Evolutionary conservation across 192 early-diverging fungal genomes (phyloP), one percentile per base, ranked within the genome.

Genomic region (Coemansia erecta): DNA sequence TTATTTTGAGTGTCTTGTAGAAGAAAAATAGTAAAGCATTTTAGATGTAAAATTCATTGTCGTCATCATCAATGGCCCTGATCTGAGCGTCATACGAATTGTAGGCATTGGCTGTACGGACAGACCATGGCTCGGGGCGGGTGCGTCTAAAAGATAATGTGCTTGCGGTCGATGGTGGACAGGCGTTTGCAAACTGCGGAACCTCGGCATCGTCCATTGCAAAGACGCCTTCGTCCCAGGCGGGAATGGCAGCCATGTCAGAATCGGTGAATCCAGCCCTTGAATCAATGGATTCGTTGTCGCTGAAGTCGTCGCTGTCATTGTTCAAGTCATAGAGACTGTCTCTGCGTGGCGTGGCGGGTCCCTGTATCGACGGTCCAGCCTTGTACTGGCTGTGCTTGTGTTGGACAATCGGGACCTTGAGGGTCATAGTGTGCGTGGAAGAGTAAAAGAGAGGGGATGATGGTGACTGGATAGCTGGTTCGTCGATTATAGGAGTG

Each of bases 41-140:
- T 50, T 19, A 40, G 18, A 59, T 33, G 54, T 70, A 77, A 35
- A 66, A 78, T 50, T 71, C 75, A 56, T 78, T 66, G 64, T 78
- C 75, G 48, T 72, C 75, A 28, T 72, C 75, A 51, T 78, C 75
- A 44, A 78, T 72, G 43, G 63, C 75, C 8, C 58, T 62, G 45
- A 78, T 61, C 56, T 78, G 75, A 1, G 69, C 75, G 39, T 59
- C 50, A n/a, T 64, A 55, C 15, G 69, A 68, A 39, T 72, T 60
- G 57, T 68, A 69, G n/a, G 56, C 22, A 40, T 51, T 57, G 53
- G 50, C 51, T 10, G 69, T 63, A 39, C 69, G 75, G 17, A 78
- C 66, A 14, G 69, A 24, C 75, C 75, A 78, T 4, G 75, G 75
- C 52, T 72, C 57, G 6, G 75, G 75, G 14, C 68, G 68, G 23